Evolutionary conservation across 352 stramenopile species (phyloP).

Genomic region (Phytophthora foliorum): DNA sequence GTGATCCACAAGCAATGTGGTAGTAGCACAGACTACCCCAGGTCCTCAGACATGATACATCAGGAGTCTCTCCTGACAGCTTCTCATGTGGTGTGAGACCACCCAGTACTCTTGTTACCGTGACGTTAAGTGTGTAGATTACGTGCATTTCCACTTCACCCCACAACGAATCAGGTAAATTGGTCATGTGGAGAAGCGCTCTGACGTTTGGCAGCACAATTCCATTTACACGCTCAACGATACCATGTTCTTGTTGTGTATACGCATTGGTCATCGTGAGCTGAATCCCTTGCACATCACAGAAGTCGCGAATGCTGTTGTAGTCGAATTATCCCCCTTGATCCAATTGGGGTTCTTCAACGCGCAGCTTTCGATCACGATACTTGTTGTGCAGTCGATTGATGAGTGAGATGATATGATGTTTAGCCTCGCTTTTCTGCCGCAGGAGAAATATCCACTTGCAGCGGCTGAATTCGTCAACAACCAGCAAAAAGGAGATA

Average conservation of each 20-base stretch:
- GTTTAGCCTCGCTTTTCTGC: neutral
- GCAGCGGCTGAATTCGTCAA: neutral
- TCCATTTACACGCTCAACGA: slow-evolving; percentile 13
- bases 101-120: neutral
- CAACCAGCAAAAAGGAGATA: neutral
- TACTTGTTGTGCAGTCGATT: neutral
- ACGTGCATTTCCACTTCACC: neutral
- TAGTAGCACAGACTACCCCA: neutral
- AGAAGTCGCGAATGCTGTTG: neutral
- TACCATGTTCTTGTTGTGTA: slow-evolving; percentile 5
- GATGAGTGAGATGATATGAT: neutral
- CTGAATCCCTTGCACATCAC: neutral
- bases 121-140: neutral
- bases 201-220: slow-evolving; percentile 6
- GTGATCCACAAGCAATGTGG: neutral
- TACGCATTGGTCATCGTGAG: neutral
- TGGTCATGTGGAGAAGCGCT: slow-evolving; percentile 2
- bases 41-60: neutral
- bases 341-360: neutral
- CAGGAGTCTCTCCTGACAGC: neutral
- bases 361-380: neutral
- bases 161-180: slow-evolving; percentile 9
- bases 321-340: neutral
- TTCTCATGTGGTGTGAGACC: neutral
- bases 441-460: neutral